A percentile compares a stretch with the other conserved stretches of the same genome.
Conservation (phyloP, 2,329 filamentous ascomycete species). For the Trichoderma arundinaceum region DNA sequence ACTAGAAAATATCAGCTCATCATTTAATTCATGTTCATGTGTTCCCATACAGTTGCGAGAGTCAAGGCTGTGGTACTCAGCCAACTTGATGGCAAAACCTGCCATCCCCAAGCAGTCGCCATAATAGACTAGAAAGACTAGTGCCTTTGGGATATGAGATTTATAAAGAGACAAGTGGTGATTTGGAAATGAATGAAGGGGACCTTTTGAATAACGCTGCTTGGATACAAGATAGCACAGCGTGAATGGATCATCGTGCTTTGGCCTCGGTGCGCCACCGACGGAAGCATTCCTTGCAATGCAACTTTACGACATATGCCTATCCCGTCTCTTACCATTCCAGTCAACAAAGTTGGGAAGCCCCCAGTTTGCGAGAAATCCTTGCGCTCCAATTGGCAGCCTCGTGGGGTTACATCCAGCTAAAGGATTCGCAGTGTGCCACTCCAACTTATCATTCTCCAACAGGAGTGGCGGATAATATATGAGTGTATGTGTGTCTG, state of each 20-base stretch:
- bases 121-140: not conserved
- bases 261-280: not conserved
- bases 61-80: conserved; percentile 7
- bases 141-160: not conserved
- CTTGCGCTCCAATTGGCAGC: conserved; percentile 17
- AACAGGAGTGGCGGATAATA: not conserved
- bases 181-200: not conserved
- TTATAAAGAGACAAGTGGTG: not conserved
- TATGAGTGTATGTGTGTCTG: conserved; percentile 1
- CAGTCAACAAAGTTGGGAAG: not conserved
- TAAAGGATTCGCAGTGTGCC: conserved; percentile 16
- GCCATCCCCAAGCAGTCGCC: conserved; percentile 9
- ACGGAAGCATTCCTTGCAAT: not conserved
- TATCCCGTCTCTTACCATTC: conserved; percentile 14
- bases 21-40: not conserved
- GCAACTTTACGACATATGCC: conserved; percentile 4
- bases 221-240: not conserved
- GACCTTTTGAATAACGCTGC: not conserved
- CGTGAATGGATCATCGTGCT: not conserved
- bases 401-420: conserved; percentile 6
- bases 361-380: conserved; percentile 1
- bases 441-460: not conserved
- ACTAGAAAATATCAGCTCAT: conserved; percentile 9
- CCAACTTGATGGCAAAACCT: conserved; percentile 9
- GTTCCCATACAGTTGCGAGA: conserved; percentile 10